Percentiles rank a stretch among this genome's conserved stretches.
phyloP scores from a whole-genome alignment of 192 early-diverging fungal genomes.

The Coemansia sp. region DNA sequence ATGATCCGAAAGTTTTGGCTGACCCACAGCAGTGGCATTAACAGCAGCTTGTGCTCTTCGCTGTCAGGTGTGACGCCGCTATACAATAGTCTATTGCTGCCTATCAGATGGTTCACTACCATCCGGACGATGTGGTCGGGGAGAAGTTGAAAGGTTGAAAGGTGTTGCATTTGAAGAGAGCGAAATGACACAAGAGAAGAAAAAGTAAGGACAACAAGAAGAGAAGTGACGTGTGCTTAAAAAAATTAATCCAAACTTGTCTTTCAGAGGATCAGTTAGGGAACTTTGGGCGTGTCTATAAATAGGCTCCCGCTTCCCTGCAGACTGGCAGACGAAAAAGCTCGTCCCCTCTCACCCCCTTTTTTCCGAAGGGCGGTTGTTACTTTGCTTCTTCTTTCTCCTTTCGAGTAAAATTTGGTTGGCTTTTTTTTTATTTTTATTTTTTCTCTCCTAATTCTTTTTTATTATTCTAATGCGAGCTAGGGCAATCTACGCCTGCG shows the following conservation, averaged over 20 bases:
- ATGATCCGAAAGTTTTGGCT: background rate
- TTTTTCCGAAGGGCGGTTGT: background rate
- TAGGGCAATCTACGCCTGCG: conserved; percentile 46
- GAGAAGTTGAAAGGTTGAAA: background rate
- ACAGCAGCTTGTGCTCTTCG: background rate
- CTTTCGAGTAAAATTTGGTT: background rate
- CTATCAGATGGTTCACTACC: background rate
- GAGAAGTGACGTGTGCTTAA: background rate
- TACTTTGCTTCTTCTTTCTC: background rate
- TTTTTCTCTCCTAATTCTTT: background rate
- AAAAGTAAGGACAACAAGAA: background rate
- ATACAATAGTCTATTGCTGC: background rate
- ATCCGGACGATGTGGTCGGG: background rate
- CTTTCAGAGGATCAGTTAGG: background rate
- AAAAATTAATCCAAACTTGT: too few relatives aligned
- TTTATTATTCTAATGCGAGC: conserved; percentile 31
- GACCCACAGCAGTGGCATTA: background rate
- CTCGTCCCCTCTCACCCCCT: background rate
- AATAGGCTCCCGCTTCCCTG: background rate
- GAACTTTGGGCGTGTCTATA: background rate
- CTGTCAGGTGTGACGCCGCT: background rate
- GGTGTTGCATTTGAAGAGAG: background rate
- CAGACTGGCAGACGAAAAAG: background rate
- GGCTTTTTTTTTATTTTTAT: background rate
- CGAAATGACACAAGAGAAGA: background rate